These are phyloP conservation scores for Echinosophora koreensis DNA, from an alignment of 306 rosid genomes.

Conservation along the genomic window DNA sequence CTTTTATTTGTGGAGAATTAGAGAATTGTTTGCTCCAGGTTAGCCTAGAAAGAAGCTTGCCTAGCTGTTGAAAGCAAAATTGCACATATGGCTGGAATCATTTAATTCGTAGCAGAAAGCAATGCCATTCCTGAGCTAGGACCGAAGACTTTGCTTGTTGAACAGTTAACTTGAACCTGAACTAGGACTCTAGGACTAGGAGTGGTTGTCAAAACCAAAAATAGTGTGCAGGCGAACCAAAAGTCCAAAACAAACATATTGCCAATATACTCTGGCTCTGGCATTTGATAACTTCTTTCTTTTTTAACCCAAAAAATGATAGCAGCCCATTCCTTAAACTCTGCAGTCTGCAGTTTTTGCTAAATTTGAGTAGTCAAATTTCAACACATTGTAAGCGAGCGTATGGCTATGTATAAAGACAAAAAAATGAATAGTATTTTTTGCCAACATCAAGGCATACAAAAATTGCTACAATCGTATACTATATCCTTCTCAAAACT, in stretches of 20 bases:
- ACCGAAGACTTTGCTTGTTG: constrained; percentile 18
- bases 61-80: constrained; percentile 10
- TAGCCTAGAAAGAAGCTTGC: constrained; percentile 6
- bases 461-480: constrained; percentile 17
- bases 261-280: constrained; percentile 29
- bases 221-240: constrained; percentile 14
- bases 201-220: constrained; percentile 26
- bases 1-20: constrained; percentile 11
- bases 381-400: constrained; percentile 15
- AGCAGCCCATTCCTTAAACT: constrained; percentile 39
- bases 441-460: constrained; percentile 23
- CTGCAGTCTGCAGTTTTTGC: constrained; percentile 31
- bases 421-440: constrained; percentile 10
- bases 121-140: neutral
- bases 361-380: constrained; percentile 40
- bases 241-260: neutral
- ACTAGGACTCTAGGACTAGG: neutral
- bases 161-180: neutral
- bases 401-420: constrained; percentile 21
- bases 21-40: constrained; percentile 22
- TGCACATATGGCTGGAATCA: constrained; percentile 1
- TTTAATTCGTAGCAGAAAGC: neutral
- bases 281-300: constrained; percentile 30
- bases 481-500: constrained; percentile 16
- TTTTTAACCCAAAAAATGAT: constrained; percentile 22